These are phyloP conservation scores for Taphrina confusa DNA, from an alignment of 1,139 yeast species.

Conservation along the genomic window DNA sequence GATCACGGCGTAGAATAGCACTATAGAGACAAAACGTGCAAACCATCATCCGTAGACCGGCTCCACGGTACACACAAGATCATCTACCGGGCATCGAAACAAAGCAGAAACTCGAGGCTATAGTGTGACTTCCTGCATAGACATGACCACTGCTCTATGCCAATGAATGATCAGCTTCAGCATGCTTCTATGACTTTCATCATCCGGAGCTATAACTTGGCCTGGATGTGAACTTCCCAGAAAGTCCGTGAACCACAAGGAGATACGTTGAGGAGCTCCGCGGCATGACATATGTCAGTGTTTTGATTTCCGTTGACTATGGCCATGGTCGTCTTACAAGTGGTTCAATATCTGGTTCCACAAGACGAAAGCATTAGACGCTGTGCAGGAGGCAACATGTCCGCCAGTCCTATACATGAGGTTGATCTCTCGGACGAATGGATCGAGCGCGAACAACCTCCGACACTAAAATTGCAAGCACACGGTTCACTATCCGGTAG, in stretches of 20 bases:
- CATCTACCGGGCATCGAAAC: no score
- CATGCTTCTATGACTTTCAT: no score
- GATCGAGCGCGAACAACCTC: slow-evolving; percentile 33
- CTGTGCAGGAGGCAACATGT: background rate
- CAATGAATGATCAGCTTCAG: no score
- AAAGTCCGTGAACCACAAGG: background rate
- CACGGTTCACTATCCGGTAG: slow-evolving; percentile 29
- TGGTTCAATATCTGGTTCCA: background rate
- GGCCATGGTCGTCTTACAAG: background rate
- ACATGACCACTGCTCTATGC: no score
- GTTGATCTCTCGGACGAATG: slow-evolving; percentile 28
- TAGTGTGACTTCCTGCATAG: no score
- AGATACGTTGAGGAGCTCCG: background rate
- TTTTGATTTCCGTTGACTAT: slow-evolving; percentile 16
- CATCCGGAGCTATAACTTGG: no score
- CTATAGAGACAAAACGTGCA: no score
- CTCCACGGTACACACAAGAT: no score
- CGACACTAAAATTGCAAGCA: slow-evolving; percentile 5
- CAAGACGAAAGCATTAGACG: background rate
- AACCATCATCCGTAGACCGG: no score
- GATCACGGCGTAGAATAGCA: no score
- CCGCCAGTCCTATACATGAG: background rate
- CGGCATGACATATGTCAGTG: slow-evolving; percentile 1
- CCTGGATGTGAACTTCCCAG: no score
- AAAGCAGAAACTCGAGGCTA: no score